Evolutionary conservation across 805 yeast species (phyloP), one percentile per base, ranked within the genome.

Genomic region (Lipomyces sp.): DNA sequence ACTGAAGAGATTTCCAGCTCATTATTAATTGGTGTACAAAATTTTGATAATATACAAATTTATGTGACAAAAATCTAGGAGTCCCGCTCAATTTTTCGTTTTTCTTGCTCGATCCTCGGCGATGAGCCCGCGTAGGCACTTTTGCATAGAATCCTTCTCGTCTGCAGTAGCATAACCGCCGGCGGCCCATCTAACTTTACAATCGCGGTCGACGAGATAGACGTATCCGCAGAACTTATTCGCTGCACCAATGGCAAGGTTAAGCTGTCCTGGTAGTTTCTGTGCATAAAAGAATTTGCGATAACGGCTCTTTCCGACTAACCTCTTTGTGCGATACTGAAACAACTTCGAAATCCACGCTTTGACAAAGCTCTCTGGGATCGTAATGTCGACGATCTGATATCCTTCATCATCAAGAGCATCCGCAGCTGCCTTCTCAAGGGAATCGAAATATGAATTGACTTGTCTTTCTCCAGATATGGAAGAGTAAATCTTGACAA

Each of bases 141-240:
- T 53, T 48, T n/a, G 39, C 24, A 66, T 60, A n/a, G 70, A 68
- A 53, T 69, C 80, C 58, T 80, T 78, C 71, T 95, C 99, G 42
- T 83, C 83, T n/a, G 83, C 86, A 15, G 82, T 82, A 1, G 97
- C 89, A 51, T 83, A 85, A 1, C 98, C 99, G 72, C 96, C 86
- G 3, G 92, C 90, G 32, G 92, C 92, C 98, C 98, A 94, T 72
- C 98, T 82, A 62, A 95, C 88, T 73, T 84, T 87, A 60, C 89
- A 88, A 13, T 86, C 80, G 15, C 81, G 81, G 74, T 95, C 99
- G 45, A 95, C 83, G 3, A 94, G 80, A 70, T 92, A 89, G 10
- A 92, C 80, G 74, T 90, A 92, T 0, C 98, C 98, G 1, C 96
- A 86, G 72, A 89, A 90, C 30, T 85, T 83, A 75, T 94, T 94